Base-by-base conservation (phyloP, 306 rosid species). In the Fragaria vesca region DNA sequence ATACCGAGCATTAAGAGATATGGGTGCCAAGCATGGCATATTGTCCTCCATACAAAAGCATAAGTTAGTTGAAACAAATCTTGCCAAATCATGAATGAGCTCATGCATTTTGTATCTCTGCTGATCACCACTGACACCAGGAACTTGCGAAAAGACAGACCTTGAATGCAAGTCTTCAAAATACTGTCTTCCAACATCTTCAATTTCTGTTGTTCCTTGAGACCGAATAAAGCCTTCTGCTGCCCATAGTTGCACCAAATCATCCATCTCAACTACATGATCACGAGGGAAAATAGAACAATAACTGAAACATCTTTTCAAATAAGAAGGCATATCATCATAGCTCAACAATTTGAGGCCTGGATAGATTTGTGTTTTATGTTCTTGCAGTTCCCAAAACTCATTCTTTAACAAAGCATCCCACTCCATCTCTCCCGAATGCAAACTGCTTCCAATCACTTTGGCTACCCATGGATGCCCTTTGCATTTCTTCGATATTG, bases 141-240 rank as follows among this genome's bases (percentile, higher is more conserved):
- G 36, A 71, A 43, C 4, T 54, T 72, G 81, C 0, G 12, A 62
- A n/a, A 81, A 54, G 32, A 81, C 55, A 50, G 40, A 77, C 71
- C 81, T 66, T 3, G 2, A 66, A 1, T 58, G 5, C 48, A 82
- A 46, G 15, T 43, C 50, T 17, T 82, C 71, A 18, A 72, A 82
- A 34, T 72, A 82, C 52, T 76, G 75, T 17, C 18, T 77, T 67
- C 85, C 85, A 66, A 82, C 42, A 4, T 77, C 81, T 54, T 72
- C 81, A 34, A 72, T 4, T 21, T 47, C 46, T 72, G 40, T 55
- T 73, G 9, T 26, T 72, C 71, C 78, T 63, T 36, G 34, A 5
- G 70, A 38, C 66, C 62, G 74, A 58, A 81, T 13, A 10, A 76
- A 76, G 54, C 85, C 85, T 66, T 81, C 85, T n/a, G 66, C 78